These are phyloP conservation scores for Sequoia sempervirens DNA, from an alignment of 75 land plant genomes.

Conservation along the genomic window DNA sequence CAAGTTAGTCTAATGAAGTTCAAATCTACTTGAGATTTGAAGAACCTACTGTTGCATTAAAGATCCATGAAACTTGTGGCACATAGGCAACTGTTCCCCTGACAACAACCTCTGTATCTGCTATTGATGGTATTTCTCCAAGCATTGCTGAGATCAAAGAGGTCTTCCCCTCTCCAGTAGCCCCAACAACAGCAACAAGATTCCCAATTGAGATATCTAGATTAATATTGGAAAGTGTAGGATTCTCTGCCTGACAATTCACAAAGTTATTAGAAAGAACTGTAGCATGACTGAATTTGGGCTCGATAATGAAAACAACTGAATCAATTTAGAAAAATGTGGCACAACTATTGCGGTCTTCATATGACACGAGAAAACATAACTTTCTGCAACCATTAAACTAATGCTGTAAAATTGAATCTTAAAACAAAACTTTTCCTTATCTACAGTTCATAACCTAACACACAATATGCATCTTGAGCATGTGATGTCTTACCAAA, in stretches of 20 bases:
- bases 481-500: neutral
- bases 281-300: neutral
- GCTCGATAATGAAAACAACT: neutral
- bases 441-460: neutral
- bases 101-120: slow-evolving; percentile 40
- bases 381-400: neutral
- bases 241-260: slow-evolving; percentile 49
- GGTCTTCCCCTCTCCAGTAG: slow-evolving; percentile 97
- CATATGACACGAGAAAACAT: neutral
- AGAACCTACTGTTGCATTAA: slow-evolving; percentile 87
- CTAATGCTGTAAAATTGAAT: neutral
- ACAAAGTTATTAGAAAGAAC: slow-evolving; percentile 8
- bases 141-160: slow-evolving; percentile 89
- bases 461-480: neutral
- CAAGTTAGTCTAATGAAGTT: neutral
- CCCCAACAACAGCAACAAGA: slow-evolving; percentile 87
- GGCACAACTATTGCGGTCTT: neutral
- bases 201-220: slow-evolving; percentile 80
- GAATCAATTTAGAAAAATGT: neutral
- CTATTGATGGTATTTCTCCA: slow-evolving; percentile 75
- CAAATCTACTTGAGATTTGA: neutral
- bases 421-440: neutral
- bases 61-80: slow-evolving; percentile 97
- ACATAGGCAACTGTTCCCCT: slow-evolving; percentile 95
- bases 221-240: slow-evolving; percentile 84